A percentile compares a stretch with the other conserved stretches of the same genome.
phyloP scores from a whole-genome alignment of 805 yeast genomes.

The Saturnispora zaruensis region DNA sequence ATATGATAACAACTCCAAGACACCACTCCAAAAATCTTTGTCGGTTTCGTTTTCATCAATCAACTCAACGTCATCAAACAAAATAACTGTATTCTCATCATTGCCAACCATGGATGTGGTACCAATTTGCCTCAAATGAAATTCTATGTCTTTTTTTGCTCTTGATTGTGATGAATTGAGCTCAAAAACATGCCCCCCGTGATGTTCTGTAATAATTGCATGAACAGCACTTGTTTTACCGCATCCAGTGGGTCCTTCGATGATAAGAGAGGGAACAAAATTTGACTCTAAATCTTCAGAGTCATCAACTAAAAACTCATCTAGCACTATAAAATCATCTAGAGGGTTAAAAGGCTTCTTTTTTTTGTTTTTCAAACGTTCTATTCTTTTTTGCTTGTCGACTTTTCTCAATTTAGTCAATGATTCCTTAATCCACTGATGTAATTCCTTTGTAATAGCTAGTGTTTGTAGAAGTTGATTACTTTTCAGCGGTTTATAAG shows the following conservation, averaged over 20 bases:
- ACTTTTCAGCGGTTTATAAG: constrained; percentile 34
- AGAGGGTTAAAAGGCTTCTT: constrained; percentile 13
- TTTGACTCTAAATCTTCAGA: constrained; percentile 29
- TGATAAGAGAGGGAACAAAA: constrained; percentile 54
- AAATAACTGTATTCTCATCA: constrained; percentile 48
- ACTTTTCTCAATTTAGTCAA: constrained; percentile 27
- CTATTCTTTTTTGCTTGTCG: constrained; percentile 22
- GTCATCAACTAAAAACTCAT: constrained; percentile 20
- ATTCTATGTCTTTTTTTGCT: constrained; percentile 59
- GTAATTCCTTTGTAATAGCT: constrained; percentile 21
- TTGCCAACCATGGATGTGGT: constrained; percentile 73
- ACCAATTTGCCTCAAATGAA: constrained; percentile 64
- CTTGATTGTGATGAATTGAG: constrained; percentile 68
- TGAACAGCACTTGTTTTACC: constrained; percentile 75
- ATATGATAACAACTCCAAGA: constrained; percentile 46
- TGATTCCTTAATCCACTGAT: constrained; percentile 34
- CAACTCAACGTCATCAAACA: constrained; percentile 82
- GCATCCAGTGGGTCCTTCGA: constrained; percentile 63
- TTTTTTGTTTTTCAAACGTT: constrained; percentile 17
- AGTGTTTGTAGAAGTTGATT: constrained; percentile 30
- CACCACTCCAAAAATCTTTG: constrained; percentile 68
- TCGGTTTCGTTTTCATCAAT: constrained; percentile 61
- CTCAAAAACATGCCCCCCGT: constrained; percentile 71
- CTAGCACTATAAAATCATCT: constrained; percentile 34
- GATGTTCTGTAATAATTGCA: constrained; percentile 48